phyloP scores from a whole-genome alignment of 2,329 filamentous ascomycete genomes.

The Botrytis porri region DNA sequence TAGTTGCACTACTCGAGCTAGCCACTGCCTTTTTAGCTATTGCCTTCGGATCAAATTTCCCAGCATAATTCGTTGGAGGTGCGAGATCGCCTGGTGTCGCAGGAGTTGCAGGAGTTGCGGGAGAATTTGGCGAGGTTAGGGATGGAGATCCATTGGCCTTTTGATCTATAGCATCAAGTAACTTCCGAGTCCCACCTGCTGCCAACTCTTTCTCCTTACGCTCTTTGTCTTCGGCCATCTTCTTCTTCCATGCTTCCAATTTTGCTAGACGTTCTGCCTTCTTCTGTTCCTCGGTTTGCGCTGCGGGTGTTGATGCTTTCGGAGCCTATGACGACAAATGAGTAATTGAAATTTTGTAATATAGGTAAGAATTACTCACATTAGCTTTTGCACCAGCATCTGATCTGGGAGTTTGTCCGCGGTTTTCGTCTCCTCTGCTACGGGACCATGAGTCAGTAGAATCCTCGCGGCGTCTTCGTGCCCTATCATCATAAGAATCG shows the following conservation, averaged over 20 bases:
- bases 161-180: constrained; percentile 71
- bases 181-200: constrained; percentile 61
- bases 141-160: constrained; percentile 51
- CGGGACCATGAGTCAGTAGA: constrained; percentile 68
- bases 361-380: constrained; percentile 45
- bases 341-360: constrained; percentile 16
- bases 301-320: constrained; percentile 50
- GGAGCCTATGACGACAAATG: constrained; percentile 45
- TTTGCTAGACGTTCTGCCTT: constrained; percentile 79
- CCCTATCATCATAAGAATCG: constrained; percentile 63
- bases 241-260: constrained; percentile 89
- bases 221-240: constrained; percentile 71
- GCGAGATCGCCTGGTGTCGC: constrained; percentile 48
- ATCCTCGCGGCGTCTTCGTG: constrained; percentile 62
- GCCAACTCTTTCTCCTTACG: constrained; percentile 68
- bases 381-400: constrained; percentile 47
- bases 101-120: constrained; percentile 46
- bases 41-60: constrained; percentile 84
- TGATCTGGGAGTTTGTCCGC: constrained; percentile 52
- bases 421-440: constrained; percentile 63
- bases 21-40: constrained; percentile 75
- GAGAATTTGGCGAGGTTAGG: constrained; percentile 51
- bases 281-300: constrained; percentile 67
- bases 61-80: constrained; percentile 61
- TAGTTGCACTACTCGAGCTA: constrained; percentile 52